Conservation (phyloP, 2,329 filamentous ascomycete species). For the Tolypocladium inflatum region DNA sequence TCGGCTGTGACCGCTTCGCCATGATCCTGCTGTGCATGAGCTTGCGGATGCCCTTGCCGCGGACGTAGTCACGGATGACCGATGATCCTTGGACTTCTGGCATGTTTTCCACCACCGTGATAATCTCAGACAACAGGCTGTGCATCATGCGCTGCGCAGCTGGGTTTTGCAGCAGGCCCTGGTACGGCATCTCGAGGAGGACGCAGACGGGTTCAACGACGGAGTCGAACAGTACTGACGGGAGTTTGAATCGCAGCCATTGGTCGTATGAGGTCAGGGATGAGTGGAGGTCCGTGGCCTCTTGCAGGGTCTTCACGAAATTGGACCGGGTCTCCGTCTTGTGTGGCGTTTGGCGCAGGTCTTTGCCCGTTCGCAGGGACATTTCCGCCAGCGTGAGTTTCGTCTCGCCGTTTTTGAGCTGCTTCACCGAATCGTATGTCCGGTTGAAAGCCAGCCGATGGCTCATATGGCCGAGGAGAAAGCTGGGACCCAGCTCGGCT, state of each 20-base stretch:
- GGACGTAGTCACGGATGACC: conserved; percentile 46
- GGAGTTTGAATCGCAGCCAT: conserved; percentile 66
- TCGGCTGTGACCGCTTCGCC: conserved; percentile 39
- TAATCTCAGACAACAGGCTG: conserved; percentile 65
- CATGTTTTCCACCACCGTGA: conserved; percentile 58
- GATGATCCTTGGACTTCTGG: conserved; percentile 62
- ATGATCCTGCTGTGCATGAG: conserved; percentile 36
- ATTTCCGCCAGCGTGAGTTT: conserved; percentile 17
- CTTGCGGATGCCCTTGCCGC: conserved; percentile 49
- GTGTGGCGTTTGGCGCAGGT: conserved; percentile 7
- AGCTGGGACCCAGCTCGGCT: conserved; percentile 56
- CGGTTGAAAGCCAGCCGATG: conserved; percentile 35
- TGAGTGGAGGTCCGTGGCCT: conserved; percentile 12
- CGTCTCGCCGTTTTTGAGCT: conserved; percentile 22
- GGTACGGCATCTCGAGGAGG: conserved; percentile 67
- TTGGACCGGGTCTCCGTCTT: conserved; percentile 10
- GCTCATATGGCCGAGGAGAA: conserved; percentile 59
- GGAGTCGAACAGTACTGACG: conserved; percentile 65
- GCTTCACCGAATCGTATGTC: conserved; percentile 26
- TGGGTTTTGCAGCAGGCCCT: conserved; percentile 58
- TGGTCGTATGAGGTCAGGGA: conserved; percentile 16
- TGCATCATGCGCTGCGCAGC: conserved; percentile 57
- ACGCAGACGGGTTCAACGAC: conserved; percentile 76
- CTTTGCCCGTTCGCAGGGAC: not conserved
- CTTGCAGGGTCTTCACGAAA: conserved; percentile 12